Percentiles rank a stretch among this genome's conserved stretches.
Evolutionary conservation across 179 eudicot species (phyloP).

Genomic region (Silene vulgaris): DNA sequence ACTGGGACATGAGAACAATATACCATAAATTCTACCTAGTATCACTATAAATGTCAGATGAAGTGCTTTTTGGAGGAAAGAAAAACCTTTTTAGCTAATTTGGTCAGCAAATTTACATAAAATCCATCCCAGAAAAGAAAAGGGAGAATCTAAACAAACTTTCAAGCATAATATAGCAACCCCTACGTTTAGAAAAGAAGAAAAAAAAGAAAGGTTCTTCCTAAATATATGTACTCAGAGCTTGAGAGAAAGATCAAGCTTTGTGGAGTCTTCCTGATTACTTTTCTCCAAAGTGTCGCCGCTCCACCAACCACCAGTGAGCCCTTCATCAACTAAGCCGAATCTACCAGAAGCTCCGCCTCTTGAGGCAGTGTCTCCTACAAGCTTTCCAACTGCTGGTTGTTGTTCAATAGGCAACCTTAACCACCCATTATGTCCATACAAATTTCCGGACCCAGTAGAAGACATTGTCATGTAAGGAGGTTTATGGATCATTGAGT

Average conservation of each 20-base stretch:
- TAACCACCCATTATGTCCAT: slow-evolving; percentile 55
- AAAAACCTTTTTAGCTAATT: slow-evolving; percentile 24
- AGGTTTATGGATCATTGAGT: slow-evolving; percentile 57
- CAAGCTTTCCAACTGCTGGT: slow-evolving; percentile 57
- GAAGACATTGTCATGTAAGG: slow-evolving; percentile 31
- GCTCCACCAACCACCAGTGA: slow-evolving; percentile 38
- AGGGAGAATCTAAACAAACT: slow-evolving; percentile 26
- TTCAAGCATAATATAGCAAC: slow-evolving; percentile 36
- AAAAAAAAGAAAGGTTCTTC: slow-evolving; percentile 18
- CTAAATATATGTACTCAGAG: slow-evolving; percentile 33
- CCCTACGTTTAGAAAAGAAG: slow-evolving; percentile 20
- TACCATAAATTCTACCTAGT: slow-evolving; percentile 9
- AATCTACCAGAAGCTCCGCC: slow-evolving; percentile 32
- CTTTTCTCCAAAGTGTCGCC: slow-evolving; percentile 31
- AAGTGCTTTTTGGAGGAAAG: slow-evolving; percentile 14
- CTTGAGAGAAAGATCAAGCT: slow-evolving; percentile 73
- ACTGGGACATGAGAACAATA: slow-evolving; percentile 7
- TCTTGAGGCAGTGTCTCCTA: slow-evolving; percentile 26
- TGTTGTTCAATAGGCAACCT: slow-evolving; percentile 54
- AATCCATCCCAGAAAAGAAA: slow-evolving; percentile 23
- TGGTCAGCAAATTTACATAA: slow-evolving; percentile 36
- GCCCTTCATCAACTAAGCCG: slow-evolving; percentile 25
- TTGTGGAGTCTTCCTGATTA: slow-evolving; percentile 42
- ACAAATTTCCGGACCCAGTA: slow-evolving; percentile 35
- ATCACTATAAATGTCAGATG: slow-evolving; percentile 12